Base-by-base conservation (phyloP, 2,329 filamentous ascomycete species). In the Fusarium sororula region DNA sequence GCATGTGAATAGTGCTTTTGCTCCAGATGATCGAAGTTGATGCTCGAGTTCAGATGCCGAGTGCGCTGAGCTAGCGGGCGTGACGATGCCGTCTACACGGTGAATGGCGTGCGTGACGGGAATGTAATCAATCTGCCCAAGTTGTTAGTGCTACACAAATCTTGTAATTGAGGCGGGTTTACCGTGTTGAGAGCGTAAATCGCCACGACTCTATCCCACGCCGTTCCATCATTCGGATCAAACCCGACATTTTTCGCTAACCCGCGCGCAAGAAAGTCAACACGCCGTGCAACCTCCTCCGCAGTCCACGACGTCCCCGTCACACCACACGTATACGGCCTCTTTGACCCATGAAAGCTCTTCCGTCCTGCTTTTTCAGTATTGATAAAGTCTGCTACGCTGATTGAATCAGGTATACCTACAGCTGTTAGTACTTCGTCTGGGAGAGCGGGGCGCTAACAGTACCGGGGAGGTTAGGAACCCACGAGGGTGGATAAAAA, bases 141-240 rank as follows among this genome's bases (percentile, higher is more conserved):
- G 0, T 12, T 1, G 2, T 74, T 5, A 63, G 28, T 2, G 5
- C 5, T 17, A 17, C n/a, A 10, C 4, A 24, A 5, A 3, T 10
- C 22, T 41, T 15, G 13, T 6, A 13, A 7, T 14, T 14, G 20
- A 6, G 13, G 38, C 4, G 0, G 4, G 0, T 57, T n/a, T 13
- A 94, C 92, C 22, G 93, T 94, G 79, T 97, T 97, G 63, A 95
- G 82, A 11, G 92, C 91, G 83, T 94, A 97, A 37, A 95, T 85
- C 3, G 87, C 92, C 45, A 94, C 85, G 24, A 95, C 92, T 81
- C 95, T 95, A 76, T 96, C 93, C 91, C 92, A 96, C 78, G 95
- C 92, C 0, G 90, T 89, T 20, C 92, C 93, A 59, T 90, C 81
- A 67, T 93, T 92, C 4, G 92, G 90, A 41, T 87, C 81, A 87